phyloP scores from a whole-genome alignment of 768 basidiomycete species.

The Leccinum boreale region DNA sequence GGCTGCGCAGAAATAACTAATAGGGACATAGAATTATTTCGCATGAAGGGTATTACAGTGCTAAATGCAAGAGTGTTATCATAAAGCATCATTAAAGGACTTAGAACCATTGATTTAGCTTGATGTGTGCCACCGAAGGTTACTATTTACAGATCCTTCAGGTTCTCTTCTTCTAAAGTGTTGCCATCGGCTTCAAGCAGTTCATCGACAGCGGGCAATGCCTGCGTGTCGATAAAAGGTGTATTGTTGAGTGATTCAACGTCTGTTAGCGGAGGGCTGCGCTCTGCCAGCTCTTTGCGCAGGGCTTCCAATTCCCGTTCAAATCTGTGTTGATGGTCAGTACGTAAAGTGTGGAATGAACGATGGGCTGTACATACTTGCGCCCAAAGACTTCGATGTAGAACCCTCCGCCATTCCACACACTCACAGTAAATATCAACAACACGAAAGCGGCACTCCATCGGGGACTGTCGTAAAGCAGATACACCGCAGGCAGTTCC shows the following conservation, averaged over 20 bases:
- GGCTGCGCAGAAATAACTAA: background rate
- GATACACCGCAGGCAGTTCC: constrained; percentile 78
- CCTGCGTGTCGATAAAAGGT: constrained; percentile 23
- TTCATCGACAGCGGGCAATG: constrained; percentile 22
- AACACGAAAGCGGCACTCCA: constrained; percentile 81
- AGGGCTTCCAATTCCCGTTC: constrained; percentile 89
- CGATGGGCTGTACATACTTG: constrained; percentile 59
- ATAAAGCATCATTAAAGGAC: constrained; percentile 17
- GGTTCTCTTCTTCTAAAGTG: constrained; percentile 13
- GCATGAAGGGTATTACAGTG: background rate
- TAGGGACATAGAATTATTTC: background rate
- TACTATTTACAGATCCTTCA: constrained; percentile 30
- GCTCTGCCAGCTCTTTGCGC: constrained; percentile 84
- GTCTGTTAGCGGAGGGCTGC: constrained; percentile 50
- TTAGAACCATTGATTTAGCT: constrained; percentile 6
- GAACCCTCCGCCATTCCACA: constrained; percentile 95
- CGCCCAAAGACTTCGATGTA: constrained; percentile 97
- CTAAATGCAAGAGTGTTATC: constrained; percentile 9
- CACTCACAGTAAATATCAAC: constrained; percentile 78
- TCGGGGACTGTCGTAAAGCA: constrained; percentile 76
- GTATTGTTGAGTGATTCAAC: constrained; percentile 38
- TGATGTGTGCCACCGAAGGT: background rate
- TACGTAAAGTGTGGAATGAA: background rate
- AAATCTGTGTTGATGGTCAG: constrained; percentile 51
- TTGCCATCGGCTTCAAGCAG: constrained; percentile 11